Evolutionary conservation across 352 stramenopile species (phyloP).

Genomic region (Detonula confervacea): DNA sequence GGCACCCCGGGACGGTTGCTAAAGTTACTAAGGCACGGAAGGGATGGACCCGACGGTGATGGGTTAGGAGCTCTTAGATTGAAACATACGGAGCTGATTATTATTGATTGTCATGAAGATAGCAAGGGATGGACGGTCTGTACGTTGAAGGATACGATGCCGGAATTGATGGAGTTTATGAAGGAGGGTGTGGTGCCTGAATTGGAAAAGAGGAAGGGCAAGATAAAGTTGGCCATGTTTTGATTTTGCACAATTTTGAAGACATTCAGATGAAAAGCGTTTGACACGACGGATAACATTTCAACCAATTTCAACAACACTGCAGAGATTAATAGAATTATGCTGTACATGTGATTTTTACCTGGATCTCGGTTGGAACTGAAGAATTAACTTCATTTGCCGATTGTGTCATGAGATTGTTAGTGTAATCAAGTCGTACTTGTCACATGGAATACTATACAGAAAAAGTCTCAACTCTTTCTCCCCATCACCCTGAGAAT

Average conservation of each 20-base stretch:
- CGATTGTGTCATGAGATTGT: too few species aligned
- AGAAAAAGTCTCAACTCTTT: slow-evolving; percentile 39
- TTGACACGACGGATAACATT: too few species aligned
- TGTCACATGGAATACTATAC: slow-evolving; percentile 50
- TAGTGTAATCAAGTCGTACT: slow-evolving; percentile 49
- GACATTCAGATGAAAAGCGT: too few species aligned
- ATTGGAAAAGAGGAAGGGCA: slow-evolving; percentile 59
- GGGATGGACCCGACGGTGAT: slow-evolving; percentile 9
- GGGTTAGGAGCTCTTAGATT: slow-evolving; percentile 53
- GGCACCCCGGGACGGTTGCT: slow-evolving; percentile 81
- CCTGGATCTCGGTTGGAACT: too few species aligned
- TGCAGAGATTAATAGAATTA: too few species aligned
- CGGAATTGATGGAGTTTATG: slow-evolving; percentile 67
- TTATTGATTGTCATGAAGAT: slow-evolving; percentile 71
- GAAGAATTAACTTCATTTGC: too few species aligned
- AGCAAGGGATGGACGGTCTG: slow-evolving; percentile 76
- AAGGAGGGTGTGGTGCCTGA: slow-evolving; percentile 63
- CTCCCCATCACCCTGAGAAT: slow-evolving; percentile 19
- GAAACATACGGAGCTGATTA: slow-evolving; percentile 64
- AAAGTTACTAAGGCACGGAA: slow-evolving; percentile 54
- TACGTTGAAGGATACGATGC: slow-evolving; percentile 78
- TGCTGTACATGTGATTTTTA: too few species aligned
- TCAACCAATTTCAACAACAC: too few species aligned
- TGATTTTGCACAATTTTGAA: too few species aligned
- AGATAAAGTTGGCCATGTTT: slow-evolving; percentile 70